phyloP scores from a whole-genome alignment of 1,139 yeast genomes.

The Nadsonia starkeyi-henricii region DNA sequence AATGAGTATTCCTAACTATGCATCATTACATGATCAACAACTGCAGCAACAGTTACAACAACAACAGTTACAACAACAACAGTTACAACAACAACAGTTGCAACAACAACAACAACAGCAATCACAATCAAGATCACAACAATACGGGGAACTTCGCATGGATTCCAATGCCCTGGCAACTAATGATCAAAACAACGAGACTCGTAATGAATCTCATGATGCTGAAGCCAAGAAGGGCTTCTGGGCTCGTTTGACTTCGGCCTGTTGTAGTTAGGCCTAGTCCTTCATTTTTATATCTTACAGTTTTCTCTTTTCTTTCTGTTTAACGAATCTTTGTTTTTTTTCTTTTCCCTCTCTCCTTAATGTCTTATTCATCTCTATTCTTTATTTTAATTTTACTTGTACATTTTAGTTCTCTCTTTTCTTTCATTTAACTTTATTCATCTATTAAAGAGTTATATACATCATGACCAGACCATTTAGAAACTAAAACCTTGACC shows the following conservation, averaged over 20 bases:
- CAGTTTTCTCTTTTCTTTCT: no score
- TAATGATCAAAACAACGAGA: neutral
- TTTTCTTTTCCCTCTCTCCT: no score
- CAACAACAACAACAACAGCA: slow-evolving; percentile 10
- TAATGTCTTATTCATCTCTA: no score
- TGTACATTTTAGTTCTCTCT: no score
- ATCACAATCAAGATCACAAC: slow-evolving; percentile 13
- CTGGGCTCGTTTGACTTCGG: slow-evolving; percentile 20
- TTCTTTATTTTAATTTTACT: no score
- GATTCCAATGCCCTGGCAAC: neutral
- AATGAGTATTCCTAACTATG: no score
- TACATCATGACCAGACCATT: neutral
- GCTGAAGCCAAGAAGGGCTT: slow-evolving; percentile 18
- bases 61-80: slow-evolving; percentile 11
- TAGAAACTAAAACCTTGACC: slow-evolving; percentile 9
- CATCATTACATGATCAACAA: neutral
- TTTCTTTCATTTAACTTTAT: no score
- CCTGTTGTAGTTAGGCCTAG: slow-evolving; percentile 19
- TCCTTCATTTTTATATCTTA: slow-evolving; percentile 3
- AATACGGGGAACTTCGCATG: slow-evolving; percentile 2
- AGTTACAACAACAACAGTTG: slow-evolving; percentile 10
- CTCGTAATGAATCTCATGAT: neutral
- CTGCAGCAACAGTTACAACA: neutral
- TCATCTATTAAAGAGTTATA: no score
- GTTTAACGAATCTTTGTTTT: no score